Percentiles rank a stretch among this genome's conserved stretches.
Evolutionary conservation across 805 yeast species (phyloP).

Genomic region (Grigorovia jiainica): DNA sequence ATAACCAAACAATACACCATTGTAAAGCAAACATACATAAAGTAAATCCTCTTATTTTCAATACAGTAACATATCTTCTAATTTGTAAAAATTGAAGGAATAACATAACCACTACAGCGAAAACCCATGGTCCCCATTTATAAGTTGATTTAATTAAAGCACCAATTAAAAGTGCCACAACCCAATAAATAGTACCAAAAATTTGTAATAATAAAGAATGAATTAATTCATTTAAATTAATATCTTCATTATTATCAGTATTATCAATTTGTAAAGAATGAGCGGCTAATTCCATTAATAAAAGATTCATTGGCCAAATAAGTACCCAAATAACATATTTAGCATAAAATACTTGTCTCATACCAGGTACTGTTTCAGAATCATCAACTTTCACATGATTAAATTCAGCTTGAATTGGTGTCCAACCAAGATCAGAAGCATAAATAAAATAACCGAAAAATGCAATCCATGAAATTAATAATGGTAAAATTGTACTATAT

Average conservation of each 20-base stretch:
- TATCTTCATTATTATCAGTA: constrained; percentile 27
- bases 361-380: constrained; percentile 21
- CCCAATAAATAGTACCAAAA: constrained; percentile 37
- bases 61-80: constrained; percentile 19
- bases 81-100: constrained; percentile 16
- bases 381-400: constrained; percentile 34
- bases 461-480: constrained; percentile 33
- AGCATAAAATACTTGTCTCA: constrained; percentile 49
- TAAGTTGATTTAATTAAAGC: constrained; percentile 43
- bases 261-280: constrained; percentile 16
- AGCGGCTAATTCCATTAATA: constrained; percentile 20
- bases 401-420: constrained; percentile 40
- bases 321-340: constrained; percentile 53
- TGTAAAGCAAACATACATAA: constrained; percentile 13
- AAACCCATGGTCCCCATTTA: constrained; percentile 49
- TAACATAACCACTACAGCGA: constrained; percentile 59
- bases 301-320: constrained; percentile 38
- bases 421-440: constrained; percentile 54
- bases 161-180: constrained; percentile 38
- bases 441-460: constrained; percentile 39
- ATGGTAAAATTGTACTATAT: constrained; percentile 34
- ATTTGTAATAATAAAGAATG: constrained; percentile 27
- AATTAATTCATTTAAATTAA: constrained; percentile 8
- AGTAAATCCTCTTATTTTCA: constrained; percentile 14
- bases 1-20: constrained; percentile 17